Conservation (phyloP, 177 flowering plant species). For the Vitis hybrid region DNA sequence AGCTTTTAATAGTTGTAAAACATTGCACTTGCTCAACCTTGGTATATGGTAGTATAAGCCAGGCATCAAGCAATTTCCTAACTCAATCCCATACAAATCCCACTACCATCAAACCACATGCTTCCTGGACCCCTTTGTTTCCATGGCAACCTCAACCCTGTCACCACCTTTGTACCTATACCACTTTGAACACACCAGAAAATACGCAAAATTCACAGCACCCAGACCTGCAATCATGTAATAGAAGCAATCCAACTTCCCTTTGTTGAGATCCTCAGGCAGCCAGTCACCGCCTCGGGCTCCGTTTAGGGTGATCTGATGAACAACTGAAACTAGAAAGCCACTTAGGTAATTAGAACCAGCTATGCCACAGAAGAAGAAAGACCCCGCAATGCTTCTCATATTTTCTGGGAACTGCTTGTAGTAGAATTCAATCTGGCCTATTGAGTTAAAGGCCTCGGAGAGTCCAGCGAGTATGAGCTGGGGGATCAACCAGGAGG, state of each 20-base stretch:
- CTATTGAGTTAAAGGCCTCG: constrained; percentile 32
- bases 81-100: too few relatives aligned
- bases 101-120: too few relatives aligned
- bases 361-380: constrained; percentile 36
- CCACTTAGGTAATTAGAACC: constrained; percentile 43
- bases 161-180: constrained; percentile 46
- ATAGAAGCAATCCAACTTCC: constrained; percentile 53
- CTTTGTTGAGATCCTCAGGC: constrained; percentile 52
- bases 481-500: constrained; percentile 40
- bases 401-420: constrained; percentile 52
- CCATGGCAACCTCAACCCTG: not conserved
- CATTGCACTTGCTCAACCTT: too few relatives aligned
- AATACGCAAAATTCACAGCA: constrained; percentile 39
- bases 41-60: too few relatives aligned
- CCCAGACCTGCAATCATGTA: constrained; percentile 36
- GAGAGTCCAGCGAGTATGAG: constrained; percentile 35
- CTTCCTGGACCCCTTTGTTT: not conserved
- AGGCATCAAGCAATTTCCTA: too few relatives aligned
- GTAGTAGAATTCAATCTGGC: constrained; percentile 62
- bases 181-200: constrained; percentile 45
- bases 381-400: constrained; percentile 39
- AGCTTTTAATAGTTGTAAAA: too few relatives aligned
- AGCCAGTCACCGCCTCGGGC: constrained; percentile 38
- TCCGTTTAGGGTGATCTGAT: constrained; percentile 18
- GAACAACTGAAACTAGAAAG: constrained; percentile 33